Conservation (phyloP, 2,329 filamentous ascomycete species). For the Knoxdaviesia capensis region DNA sequence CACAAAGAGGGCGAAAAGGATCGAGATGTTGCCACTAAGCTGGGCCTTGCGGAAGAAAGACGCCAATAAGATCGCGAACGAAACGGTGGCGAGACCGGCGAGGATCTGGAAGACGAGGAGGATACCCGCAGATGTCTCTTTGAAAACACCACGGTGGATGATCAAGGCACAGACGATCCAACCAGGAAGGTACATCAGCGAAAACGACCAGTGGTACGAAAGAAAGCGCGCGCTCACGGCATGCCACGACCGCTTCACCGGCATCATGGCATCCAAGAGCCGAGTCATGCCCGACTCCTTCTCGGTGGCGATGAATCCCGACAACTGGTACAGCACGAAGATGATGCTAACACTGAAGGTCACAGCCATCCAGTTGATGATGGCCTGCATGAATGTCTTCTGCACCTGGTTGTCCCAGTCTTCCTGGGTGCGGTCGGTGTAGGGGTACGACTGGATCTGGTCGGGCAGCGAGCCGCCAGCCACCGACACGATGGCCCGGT, state of each 20-base stretch:
- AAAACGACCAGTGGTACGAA: conserved; percentile 63
- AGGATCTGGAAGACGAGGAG: conserved; percentile 58
- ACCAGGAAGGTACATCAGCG: conserved; percentile 58
- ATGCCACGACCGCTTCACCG: conserved; percentile 52
- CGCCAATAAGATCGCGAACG: conserved; percentile 62
- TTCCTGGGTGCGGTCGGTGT: conserved; percentile 48
- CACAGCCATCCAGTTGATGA: conserved; percentile 60
- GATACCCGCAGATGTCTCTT: conserved; percentile 39
- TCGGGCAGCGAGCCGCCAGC: conserved; percentile 19
- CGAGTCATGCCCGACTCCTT: conserved; percentile 75
- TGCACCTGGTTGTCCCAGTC: conserved; percentile 51
- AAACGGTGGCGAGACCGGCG: conserved; percentile 56
- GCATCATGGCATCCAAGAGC: conserved; percentile 81
- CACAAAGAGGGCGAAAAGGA: conserved; percentile 52
- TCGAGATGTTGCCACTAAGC: conserved; percentile 63
- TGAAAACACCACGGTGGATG: conserved; percentile 42
- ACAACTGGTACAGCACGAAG: conserved; percentile 70
- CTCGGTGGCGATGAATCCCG: conserved; percentile 70
- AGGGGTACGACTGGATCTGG: conserved; percentile 49
- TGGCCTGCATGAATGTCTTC: conserved; percentile 20
- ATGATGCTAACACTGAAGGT: conserved; percentile 64
- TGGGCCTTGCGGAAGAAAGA: conserved; percentile 77
- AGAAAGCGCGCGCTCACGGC: conserved; percentile 60
- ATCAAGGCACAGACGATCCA: conserved; percentile 63
- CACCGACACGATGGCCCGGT: conserved; percentile 44